Evolutionary conservation across 768 basidiomycete species (phyloP).

Genomic region (Pholiota conissans): DNA sequence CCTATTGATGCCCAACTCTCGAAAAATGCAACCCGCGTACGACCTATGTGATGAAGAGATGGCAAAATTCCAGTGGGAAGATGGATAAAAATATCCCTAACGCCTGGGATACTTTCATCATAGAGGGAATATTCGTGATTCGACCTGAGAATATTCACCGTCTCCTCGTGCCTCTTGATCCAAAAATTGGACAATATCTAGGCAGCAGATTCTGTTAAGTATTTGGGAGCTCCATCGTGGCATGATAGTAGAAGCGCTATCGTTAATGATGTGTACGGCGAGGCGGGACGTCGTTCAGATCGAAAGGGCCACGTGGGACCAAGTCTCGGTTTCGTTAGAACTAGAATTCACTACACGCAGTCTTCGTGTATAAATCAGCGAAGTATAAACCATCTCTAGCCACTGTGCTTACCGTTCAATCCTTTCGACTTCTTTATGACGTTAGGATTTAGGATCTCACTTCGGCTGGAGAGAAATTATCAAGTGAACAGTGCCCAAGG

Average conservation of each 20-base stretch:
- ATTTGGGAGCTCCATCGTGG: neutral
- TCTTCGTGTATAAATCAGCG: too few relatives aligned
- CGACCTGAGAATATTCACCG: neutral
- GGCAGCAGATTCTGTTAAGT: neutral
- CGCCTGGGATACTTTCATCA: neutral
- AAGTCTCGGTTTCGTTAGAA: too few relatives aligned
- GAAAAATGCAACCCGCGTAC: neutral
- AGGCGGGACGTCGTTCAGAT: neutral
- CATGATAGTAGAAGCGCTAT: neutral
- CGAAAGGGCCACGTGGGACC: too few relatives aligned
- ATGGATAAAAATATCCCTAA: neutral
- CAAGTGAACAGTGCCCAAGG: too few relatives aligned
- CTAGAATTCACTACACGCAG: too few relatives aligned
- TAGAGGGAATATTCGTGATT: constrained; percentile 1
- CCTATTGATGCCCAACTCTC: neutral
- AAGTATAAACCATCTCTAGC: too few relatives aligned
- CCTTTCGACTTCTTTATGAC: too few relatives aligned
- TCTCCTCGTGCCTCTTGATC: neutral
- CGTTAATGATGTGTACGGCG: neutral
- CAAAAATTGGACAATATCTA: neutral
- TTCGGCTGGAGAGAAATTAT: too few relatives aligned
- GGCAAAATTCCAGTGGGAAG: neutral
- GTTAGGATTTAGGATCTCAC: too few relatives aligned
- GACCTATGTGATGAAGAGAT: neutral
- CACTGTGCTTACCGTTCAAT: too few relatives aligned